A percentile compares a stretch with the other conserved stretches of the same genome.
These are phyloP conservation scores for Xylaria arbuscula DNA, from an alignment of 2,329 filamentous ascomycete species.

Conservation along the genomic window DNA sequence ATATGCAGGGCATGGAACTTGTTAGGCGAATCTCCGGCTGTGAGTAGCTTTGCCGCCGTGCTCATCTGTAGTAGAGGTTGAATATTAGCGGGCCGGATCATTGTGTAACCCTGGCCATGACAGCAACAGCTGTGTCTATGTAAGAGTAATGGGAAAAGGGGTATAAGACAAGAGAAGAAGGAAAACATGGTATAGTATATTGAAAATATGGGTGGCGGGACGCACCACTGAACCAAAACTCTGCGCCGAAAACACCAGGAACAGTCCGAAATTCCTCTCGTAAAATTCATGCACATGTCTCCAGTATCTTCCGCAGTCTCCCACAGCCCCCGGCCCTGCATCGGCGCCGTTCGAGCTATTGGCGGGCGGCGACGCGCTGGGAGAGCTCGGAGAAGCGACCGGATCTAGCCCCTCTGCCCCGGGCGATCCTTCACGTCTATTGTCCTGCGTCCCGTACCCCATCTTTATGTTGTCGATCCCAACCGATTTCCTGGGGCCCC, in stretches of 20 bases:
- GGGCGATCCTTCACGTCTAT: background rate
- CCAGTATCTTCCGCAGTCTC: conserved; percentile 22
- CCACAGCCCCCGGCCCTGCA: conserved; percentile 3
- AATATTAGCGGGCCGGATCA: conserved; percentile 17
- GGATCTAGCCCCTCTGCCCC: conserved; percentile 7
- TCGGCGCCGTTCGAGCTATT: background rate
- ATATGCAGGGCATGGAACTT: conserved; percentile 57
- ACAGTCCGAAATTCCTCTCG: conserved; percentile 56
- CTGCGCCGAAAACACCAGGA: conserved; percentile 56
- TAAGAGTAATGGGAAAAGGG: background rate
- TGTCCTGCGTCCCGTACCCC: conserved; percentile 29
- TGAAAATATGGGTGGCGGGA: background rate
- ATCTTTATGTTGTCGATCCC: conserved; percentile 8
- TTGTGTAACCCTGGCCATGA: no score
- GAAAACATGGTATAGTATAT: no score
- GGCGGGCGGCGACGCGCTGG: conserved; percentile 9
- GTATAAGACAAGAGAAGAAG: no score
- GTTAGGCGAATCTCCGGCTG: conserved; percentile 44
- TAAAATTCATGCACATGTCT: conserved; percentile 55
- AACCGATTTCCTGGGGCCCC: background rate
- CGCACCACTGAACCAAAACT: conserved; percentile 55
- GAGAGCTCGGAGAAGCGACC: conserved; percentile 15
- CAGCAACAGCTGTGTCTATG: background rate
- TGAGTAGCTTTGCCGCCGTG: conserved; percentile 54
- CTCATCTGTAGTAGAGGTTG: conserved; percentile 51